Conservation (phyloP, 192 early-diverging fungal species). For the Fimicolochytrium jonesii region DNA sequence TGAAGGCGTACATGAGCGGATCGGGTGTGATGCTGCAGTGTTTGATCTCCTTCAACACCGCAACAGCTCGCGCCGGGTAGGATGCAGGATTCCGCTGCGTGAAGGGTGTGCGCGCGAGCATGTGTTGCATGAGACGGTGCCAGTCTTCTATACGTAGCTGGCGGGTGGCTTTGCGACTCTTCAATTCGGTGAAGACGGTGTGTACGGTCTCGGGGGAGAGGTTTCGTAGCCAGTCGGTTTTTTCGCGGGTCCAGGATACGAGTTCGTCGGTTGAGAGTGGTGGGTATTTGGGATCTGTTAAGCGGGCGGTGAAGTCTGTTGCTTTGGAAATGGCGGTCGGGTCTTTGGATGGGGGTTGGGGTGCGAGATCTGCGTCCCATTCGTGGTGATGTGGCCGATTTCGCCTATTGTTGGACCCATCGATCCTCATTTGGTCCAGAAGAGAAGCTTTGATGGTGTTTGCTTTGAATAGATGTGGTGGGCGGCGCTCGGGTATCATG, state of each 20-base stretch:
- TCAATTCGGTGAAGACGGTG: not conserved
- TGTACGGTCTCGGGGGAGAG: conserved; percentile 1
- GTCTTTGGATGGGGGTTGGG: too few relatives aligned
- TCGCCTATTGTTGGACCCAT: too few relatives aligned
- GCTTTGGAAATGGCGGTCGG: too few relatives aligned
- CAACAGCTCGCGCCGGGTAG: not conserved
- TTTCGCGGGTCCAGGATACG: not conserved
- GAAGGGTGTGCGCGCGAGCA: conserved; percentile 7
- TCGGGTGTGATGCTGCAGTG: conserved; percentile 5
- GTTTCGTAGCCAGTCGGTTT: conserved; percentile 1
- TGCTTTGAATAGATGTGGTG: too few relatives aligned
- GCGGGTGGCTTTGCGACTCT: not conserved
- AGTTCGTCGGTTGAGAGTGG: not conserved
- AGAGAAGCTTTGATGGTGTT: too few relatives aligned
- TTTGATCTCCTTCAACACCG: conserved; percentile 5
- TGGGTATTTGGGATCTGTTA: too few relatives aligned
- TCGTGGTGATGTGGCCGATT: too few relatives aligned
- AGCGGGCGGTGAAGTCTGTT: too few relatives aligned
- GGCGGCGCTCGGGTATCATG: too few relatives aligned
- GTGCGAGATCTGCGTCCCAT: too few relatives aligned
- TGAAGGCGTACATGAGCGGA: conserved; percentile 11
- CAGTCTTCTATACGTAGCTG: conserved; percentile 10
- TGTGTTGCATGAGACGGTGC: conserved; percentile 14
- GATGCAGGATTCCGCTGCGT: not conserved
- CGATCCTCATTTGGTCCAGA: too few relatives aligned